Evolutionary conservation across 2,329 filamentous ascomycete species (phyloP), one percentile per base, ranked within the genome.

Genomic region (Parastagonospora avenae): DNA sequence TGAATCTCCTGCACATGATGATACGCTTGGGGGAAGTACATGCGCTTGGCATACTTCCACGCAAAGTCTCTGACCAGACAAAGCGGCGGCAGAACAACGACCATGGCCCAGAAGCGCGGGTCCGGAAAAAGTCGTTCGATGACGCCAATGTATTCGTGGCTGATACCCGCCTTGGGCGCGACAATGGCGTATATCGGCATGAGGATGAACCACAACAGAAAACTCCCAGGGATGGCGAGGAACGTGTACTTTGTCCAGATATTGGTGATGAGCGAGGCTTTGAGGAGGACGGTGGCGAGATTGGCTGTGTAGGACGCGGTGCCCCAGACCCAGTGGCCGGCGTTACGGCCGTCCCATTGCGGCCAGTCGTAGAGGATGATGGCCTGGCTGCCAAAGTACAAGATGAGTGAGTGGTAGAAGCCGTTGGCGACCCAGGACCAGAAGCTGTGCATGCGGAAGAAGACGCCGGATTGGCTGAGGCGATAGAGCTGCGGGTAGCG

Each of bases 1-100:
- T 99, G 94, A 64, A 99, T 99, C 79, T 99, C 94, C 76, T 99
- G 94, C 58, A 99, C 94, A 74, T 99, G 94, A 66, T 99, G 94
- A 70, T 99, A 99, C 37, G 91, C 87, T 76, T 97, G 90, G 16
- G 94, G 94, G 63, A 87, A 88, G 78, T 97, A 99, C 92, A 99
- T 97, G 60, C 94, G 85, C 81, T 96, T 97, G 55, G 85, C 87
- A 65, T 97, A 99, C 80, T 99, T 99, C 92, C 93, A 99, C 2
- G 88, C 86, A 74, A 96, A 90, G 73, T 99, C 94, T 66, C 94
- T 83, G 43, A 92, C 76, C 42, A 99, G 81, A 73, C 93, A 97
- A 42, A 97, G 75, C 7, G 87, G 80, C 0, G 93, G 90, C 35
- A 99, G 77, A 5, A 89, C 85, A 10, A 95, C 61, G n/a, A 85